These are phyloP conservation scores for Mortierella sp. DNA, from an alignment of 371 early-diverging fungal species.

Conservation along the genomic window DNA sequence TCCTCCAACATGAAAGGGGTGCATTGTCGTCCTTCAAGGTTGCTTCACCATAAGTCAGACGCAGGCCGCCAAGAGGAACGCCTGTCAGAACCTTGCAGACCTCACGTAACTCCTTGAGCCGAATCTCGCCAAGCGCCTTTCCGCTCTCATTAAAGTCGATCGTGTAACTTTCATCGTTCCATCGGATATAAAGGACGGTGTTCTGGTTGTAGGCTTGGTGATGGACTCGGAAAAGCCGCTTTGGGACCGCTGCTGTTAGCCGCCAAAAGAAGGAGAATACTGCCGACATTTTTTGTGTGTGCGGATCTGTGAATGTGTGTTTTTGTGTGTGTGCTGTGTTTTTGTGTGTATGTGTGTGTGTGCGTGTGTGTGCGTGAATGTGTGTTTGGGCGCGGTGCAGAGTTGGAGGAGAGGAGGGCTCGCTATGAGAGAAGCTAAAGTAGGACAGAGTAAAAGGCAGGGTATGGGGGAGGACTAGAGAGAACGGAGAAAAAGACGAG, in stretches of 20 bases:
- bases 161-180: conserved; percentile 28
- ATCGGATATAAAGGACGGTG: conserved; percentile 36
- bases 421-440: no score
- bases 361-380: no score
- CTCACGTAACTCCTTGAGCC: conserved; percentile 28
- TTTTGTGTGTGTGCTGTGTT: no score
- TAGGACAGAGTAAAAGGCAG: no score
- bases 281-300: no score
- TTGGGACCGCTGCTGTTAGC: conserved; percentile 50
- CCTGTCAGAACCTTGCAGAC: conserved; percentile 43
- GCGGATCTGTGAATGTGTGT: no score
- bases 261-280: conserved; percentile 48
- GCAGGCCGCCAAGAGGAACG: conserved; percentile 39
- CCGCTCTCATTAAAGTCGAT: conserved; percentile 39
- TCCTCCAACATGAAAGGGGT: conserved; percentile 62
- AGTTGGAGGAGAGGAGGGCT: no score
- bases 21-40: conserved; percentile 73
- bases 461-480: no score
- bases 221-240: conserved; percentile 26
- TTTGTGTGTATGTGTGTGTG: no score
- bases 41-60: conserved; percentile 40
- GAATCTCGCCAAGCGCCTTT: conserved; percentile 34
- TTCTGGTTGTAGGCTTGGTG: conserved; percentile 38
- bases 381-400: no score
- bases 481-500: no score